Base-by-base conservation (phyloP, 2,329 filamentous ascomycete genomes). In the Thielaviopsis cerberus region DNA sequence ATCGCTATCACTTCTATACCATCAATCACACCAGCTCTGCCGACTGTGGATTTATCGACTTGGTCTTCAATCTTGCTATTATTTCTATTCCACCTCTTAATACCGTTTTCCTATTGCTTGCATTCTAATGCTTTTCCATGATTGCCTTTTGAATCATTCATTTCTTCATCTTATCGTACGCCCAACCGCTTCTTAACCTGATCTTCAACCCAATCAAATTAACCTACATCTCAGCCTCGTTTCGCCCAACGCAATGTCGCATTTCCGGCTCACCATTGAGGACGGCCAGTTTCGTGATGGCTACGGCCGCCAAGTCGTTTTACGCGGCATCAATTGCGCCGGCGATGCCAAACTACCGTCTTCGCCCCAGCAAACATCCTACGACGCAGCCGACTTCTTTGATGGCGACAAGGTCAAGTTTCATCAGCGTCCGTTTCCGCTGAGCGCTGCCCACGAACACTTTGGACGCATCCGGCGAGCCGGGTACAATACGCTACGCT, bases 401-500 rank as follows among this genome's bases (percentile, higher is more conserved):
- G 86, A 97, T 62, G 90, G 86, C 65, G 91, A 98, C 70, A 82
- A 83, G 63, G 86, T 97, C 62, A 90, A 85, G 23, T 98, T 98
- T 66, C 85, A 91, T 63, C 79, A 82, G 61, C 80, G 90, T 1
- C 92, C 92, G 0, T 98, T 98, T 64, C 75, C 84, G 3, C 77
- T 87, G 53, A 81, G 87, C 54, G 88, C 96, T 63, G 88, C 92
- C 1, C 84, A 88, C 65, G 75, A 79, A 17, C 92, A 98, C 69
- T 96, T 98, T 69, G 79, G 86, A 13, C 80, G 90, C 51, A 72
- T 98, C 63, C 87, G 85, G 65, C 83, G 85, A 65, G 95, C 85
- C 75, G 92, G 92, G 15, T 98, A 94, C 76, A 98, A 97, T 70
- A 90, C 88, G 0, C 90, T 98, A 64, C 81, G 92, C 67, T 98